Base-by-base conservation (phyloP, 2,329 filamentous ascomycete genomes). In the Dendrostoma leiphaemia region DNA sequence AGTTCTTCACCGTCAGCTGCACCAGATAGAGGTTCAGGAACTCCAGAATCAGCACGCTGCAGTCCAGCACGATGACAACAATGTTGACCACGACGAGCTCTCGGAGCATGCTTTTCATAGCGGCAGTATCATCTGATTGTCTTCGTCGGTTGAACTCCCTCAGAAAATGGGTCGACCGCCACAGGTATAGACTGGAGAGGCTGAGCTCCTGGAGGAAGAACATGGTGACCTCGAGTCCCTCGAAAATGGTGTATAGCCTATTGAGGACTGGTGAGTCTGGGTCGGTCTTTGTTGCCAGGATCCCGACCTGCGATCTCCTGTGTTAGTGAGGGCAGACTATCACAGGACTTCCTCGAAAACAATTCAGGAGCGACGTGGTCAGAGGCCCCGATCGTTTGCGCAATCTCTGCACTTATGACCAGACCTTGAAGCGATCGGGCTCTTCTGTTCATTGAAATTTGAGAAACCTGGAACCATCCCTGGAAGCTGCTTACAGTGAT, bases 161-260 rank as follows among this genome's bases (percentile, higher is more conserved):
- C n/a, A 77, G 68, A 17, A 77, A 65, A 35, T 74, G 75, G 32
- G 79, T 66, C 2, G 79, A 81, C 51, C 80, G 75, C 61, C 76
- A 78, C 34, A 83, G 72, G 58, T 83, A 83, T 2, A 83, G 65
- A 7, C 70, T 68, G 0, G 75, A 78, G 28, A 79, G 68, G 29
- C 74, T 61, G 23, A 67, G 63, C 57, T 79, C 76, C 56, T 78
- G 74, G n/a, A 77, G 41, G 17, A 67, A 71, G 60, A 78, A 74
- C 0, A 67, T 67, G 3, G 71, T 74, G 51, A 78, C 63, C 60
- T 79, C 70, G n/a, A 73, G 64, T 17, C 58, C 60, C 59, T 67
- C 63, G 41, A 61, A 62, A 13, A 60, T 47, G 15, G 57, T 43
- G 46, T 62, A 67, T 1, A 54, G 53, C 2, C 21, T n/a, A 12